Percentiles rank a stretch among this genome's conserved stretches.
Evolutionary conservation across 2,329 filamentous ascomycete species (phyloP).

Genomic region (Fusarium redolens): DNA sequence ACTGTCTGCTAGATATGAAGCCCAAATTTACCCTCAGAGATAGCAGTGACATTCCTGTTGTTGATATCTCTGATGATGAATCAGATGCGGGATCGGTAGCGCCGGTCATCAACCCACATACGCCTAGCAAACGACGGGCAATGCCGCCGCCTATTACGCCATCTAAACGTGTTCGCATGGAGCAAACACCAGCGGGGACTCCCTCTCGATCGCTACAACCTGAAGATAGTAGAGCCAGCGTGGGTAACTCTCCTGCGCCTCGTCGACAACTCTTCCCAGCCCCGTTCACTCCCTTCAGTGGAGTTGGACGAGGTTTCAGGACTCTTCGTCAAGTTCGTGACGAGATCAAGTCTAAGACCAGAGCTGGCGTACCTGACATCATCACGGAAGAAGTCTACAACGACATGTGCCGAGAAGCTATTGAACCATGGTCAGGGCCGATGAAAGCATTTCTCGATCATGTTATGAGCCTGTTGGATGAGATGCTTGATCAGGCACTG

Average conservation of each 20-base stretch:
- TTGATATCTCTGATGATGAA: constrained; percentile 56
- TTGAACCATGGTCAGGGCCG: constrained; percentile 68
- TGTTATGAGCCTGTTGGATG: constrained; percentile 61
- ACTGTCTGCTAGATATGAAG: constrained; percentile 59
- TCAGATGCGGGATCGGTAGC: constrained; percentile 47
- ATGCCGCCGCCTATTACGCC: constrained; percentile 48
- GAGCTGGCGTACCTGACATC: constrained; percentile 68
- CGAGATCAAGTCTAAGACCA: constrained; percentile 65
- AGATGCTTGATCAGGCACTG: constrained; percentile 60
- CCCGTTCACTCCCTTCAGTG: constrained; percentile 55
- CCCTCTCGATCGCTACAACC: constrained; percentile 50
- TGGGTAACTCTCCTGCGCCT: constrained; percentile 22
- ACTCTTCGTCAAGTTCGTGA: constrained; percentile 64
- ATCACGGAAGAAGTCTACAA: constrained; percentile 71
- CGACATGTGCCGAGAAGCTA: constrained; percentile 65
- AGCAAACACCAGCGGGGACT: constrained; percentile 20
- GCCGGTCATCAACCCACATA: constrained; percentile 34
- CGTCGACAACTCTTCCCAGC: constrained; percentile 42
- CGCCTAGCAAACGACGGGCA: constrained; percentile 47
- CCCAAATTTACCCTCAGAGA: constrained; percentile 59
- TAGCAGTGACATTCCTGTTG: constrained; percentile 48
- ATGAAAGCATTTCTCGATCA: constrained; percentile 60
- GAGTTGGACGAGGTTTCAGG: constrained; percentile 55
- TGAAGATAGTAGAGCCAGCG: constrained; percentile 50
- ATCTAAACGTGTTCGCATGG: constrained; percentile 49